Evolutionary conservation across 2,329 filamentous ascomycete genomes (phyloP).

Genomic region (Elsinoe ampelina): DNA sequence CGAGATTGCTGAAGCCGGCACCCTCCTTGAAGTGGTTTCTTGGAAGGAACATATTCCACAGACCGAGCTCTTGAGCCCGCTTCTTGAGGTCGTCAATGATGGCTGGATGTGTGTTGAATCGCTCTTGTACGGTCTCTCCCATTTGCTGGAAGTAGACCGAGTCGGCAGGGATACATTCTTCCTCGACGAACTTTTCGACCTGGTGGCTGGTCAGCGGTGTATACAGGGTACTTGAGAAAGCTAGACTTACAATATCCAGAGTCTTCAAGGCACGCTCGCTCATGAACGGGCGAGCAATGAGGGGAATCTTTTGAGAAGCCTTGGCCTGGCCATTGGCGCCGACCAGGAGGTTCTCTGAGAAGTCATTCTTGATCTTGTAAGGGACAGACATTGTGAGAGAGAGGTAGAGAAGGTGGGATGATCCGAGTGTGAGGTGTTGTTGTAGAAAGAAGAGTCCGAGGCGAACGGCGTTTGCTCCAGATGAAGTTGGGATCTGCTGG

Average conservation of each 20-base stretch:
- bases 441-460: not conserved
- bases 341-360: conserved; percentile 26
- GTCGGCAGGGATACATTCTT: conserved; percentile 73
- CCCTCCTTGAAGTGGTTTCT: conserved; percentile 93
- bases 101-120: conserved; percentile 71
- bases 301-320: conserved; percentile 49
- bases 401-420: not conserved
- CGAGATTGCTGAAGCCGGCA: conserved; percentile 86
- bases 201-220: conserved; percentile 23
- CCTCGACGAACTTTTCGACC: conserved; percentile 94
- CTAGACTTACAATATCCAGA: conserved; percentile 56
- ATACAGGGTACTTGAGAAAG: not conserved
- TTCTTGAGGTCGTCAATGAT: conserved; percentile 84
- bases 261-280: conserved; percentile 78
- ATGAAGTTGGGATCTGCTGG: not conserved
- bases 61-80: conserved; percentile 69
- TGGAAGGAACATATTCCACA: conserved; percentile 98
- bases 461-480: not conserved
- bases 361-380: conserved; percentile 28
- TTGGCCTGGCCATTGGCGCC: conserved; percentile 24
- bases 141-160: conserved; percentile 70
- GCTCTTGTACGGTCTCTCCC: conserved; percentile 56
- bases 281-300: conserved; percentile 54
- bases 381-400: not conserved
- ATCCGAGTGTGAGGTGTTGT: not conserved